These are phyloP conservation scores for Prunus mongolica DNA, from an alignment of 306 rosid genomes.

Conservation along the genomic window DNA sequence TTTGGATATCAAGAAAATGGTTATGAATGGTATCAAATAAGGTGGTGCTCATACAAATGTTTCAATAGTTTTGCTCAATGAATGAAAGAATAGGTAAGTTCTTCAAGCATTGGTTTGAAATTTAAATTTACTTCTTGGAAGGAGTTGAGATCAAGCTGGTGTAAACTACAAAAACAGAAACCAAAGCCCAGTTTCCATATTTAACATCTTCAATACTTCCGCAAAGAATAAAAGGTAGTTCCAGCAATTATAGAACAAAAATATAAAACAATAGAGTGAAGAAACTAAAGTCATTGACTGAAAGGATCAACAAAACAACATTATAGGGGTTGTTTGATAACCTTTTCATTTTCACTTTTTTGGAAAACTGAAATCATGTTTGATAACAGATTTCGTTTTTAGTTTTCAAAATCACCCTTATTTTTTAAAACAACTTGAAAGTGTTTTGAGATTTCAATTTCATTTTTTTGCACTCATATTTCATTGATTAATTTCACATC, in stretches of 20 bases:
- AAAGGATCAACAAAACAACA: background rate
- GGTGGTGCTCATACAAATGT: constrained; percentile 27
- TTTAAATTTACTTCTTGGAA: background rate
- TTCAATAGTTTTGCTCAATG: constrained; percentile 29
- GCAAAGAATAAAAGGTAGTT: background rate
- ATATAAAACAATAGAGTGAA: background rate
- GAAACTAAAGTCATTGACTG: background rate
- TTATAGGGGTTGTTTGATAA: background rate
- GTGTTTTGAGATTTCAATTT: no score
- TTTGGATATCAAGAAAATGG: constrained; percentile 6
- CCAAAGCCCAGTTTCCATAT: background rate
- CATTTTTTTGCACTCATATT: no score
- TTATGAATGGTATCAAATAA: background rate
- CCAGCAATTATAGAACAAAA: background rate
- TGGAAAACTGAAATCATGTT: background rate
- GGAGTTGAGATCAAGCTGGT: background rate
- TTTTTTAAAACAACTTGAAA: no score
- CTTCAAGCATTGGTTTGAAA: background rate
- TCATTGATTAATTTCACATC: no score
- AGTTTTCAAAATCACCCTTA: no score
- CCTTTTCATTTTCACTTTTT: background rate
- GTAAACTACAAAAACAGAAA: background rate
- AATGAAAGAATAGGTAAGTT: constrained; percentile 21
- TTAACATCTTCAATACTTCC: background rate
- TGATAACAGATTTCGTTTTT: no score